Percentiles rank a stretch among this genome's conserved stretches.
Evolutionary conservation across 2,329 filamentous ascomycete genomes (phyloP).

Genomic region (Periconia sp.): DNA sequence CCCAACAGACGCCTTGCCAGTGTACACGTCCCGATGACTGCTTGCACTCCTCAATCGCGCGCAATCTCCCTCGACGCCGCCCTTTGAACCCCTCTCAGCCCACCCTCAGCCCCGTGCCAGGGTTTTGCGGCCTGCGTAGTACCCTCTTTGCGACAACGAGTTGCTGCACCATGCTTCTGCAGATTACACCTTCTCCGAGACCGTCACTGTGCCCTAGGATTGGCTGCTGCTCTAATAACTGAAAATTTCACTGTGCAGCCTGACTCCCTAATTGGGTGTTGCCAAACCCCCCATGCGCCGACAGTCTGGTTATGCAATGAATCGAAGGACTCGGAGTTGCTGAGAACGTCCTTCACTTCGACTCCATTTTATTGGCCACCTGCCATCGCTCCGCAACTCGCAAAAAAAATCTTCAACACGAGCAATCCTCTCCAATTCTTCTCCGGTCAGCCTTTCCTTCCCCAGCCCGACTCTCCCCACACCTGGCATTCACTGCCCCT

Average conservation of each 20-base stretch:
- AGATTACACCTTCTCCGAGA: background rate
- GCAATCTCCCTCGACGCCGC: background rate
- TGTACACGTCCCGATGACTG: too few relatives aligned
- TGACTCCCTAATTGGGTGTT: slow-evolving; percentile 3
- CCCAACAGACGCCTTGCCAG: too few relatives aligned
- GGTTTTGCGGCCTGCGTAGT: background rate
- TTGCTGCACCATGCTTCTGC: background rate
- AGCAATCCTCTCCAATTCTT: background rate
- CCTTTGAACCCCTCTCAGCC: background rate
- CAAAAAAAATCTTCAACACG: background rate
- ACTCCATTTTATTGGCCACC: slow-evolving; percentile 6
- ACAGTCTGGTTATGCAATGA: slow-evolving; percentile 2
- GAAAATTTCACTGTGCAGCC: slow-evolving; percentile 9
- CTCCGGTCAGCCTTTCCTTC: background rate
- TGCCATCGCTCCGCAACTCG: slow-evolving; percentile 1
- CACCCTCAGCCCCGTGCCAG: too few relatives aligned
- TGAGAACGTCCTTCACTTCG: background rate
- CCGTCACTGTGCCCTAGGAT: slow-evolving; percentile 4
- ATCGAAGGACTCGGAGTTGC: slow-evolving; percentile 6
- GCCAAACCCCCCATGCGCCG: slow-evolving; percentile 3
- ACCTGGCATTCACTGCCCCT: background rate
- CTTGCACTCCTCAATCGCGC: background rate
- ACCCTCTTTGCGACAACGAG: background rate
- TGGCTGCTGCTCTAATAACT: slow-evolving; percentile 8
- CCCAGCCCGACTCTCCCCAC: background rate